A percentile compares a stretch with the other conserved stretches of the same genome.
phyloP scores from a whole-genome alignment of 805 yeast species.

The Schizosaccharomyces lindneri region DNA sequence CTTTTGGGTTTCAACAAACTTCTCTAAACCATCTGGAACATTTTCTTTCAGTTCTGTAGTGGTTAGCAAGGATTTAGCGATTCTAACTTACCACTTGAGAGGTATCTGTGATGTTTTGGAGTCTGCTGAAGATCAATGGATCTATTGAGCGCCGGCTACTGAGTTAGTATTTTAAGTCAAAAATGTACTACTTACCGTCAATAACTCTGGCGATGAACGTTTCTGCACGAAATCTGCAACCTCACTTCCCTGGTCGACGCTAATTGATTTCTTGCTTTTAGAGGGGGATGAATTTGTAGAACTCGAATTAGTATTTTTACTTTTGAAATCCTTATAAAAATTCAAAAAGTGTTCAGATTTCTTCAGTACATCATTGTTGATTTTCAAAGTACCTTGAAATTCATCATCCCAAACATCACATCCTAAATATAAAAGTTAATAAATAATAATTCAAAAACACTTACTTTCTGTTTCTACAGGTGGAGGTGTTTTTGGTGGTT shows the following conservation, averaged over 20 bases:
- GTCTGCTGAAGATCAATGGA: neutral
- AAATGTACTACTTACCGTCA: no score
- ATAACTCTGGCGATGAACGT: no score
- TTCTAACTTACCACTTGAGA: neutral
- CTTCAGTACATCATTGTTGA: slow-evolving; percentile 1
- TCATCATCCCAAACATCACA: neutral
- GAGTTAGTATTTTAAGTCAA: no score
- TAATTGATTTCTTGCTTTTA: neutral
- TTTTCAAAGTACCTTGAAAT: neutral
- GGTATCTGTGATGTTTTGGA: neutral
- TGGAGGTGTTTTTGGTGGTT: neutral
- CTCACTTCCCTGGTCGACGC: neutral
- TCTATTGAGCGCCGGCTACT: neutral
- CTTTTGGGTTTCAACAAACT: neutral
- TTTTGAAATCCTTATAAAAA: neutral
- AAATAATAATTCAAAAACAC: neutral
- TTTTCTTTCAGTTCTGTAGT: neutral
- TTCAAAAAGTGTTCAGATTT: neutral
- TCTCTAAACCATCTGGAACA: neutral
- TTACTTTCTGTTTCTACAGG: neutral
- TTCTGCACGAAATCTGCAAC: no score
- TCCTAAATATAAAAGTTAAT: neutral
- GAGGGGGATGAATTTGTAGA: neutral
- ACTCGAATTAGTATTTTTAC: neutral
- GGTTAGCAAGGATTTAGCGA: neutral